Evolutionary conservation across 1,284 basidiomycete genomes (phyloP), one percentile per base, ranked within the genome.

Genomic region (Rhodofomes roseus): DNA sequence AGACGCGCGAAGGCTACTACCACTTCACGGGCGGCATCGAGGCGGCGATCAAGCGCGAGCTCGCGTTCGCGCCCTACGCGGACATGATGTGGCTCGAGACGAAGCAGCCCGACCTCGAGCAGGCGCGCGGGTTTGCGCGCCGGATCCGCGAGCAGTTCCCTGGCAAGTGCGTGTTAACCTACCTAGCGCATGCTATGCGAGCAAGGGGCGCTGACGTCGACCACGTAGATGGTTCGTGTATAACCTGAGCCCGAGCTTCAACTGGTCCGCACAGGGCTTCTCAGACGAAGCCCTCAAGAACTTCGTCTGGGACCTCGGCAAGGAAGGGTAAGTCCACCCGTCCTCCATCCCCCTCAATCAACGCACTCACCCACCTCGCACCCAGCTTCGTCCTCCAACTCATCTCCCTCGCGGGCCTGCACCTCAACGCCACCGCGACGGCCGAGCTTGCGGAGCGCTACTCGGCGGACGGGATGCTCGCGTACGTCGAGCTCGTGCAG

Each of bases 41-140:
- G 65, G 83, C 91, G 5, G 93, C 93, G n/a, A 85, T 94, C 71
- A 89, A 89, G 68, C 89, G 95, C 56, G 86, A 88, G 16, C 81
- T 90, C 64, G 82, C 84, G 39, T 96, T 88, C 69, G 91, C 92
- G 1, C 90, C 90, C 20, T 89, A 92, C 67, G 86, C 91, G 7
- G 93, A 95, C 72, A 80, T 95, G 67, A 77, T 94, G 54, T 95
- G 93, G 93, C 82, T 96, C 51, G 95, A 96, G 78, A 96, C 95
- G 12, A 95, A 93, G 70, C 83, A 81, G 37, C 94, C 95, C 1
- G 83, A 94, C 71, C 76, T 97, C 23, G 80, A 86, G 63, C 86
- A 95, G 72, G 95, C 95, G 1, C 81, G 84, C 52, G 82, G 81
- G 52, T 95, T 96, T 72, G 89, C 94, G 1, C 79, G 87, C 54